phyloP scores from a whole-genome alignment of 164 flowering plant genomes.

The Vitis riparia region DNA sequence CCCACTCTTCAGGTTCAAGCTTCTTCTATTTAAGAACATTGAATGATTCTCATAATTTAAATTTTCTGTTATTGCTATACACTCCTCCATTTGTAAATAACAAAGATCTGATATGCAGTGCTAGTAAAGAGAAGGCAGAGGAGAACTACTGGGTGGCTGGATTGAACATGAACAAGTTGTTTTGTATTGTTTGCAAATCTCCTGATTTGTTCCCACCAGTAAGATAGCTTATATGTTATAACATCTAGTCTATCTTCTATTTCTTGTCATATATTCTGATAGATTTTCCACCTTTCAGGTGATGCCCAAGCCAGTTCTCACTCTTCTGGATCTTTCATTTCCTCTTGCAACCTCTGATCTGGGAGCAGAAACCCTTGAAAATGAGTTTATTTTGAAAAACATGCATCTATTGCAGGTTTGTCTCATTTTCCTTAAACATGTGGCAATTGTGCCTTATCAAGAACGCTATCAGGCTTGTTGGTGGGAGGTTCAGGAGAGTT shows the following conservation, averaged over 20 bases:
- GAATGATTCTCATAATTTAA: neutral
- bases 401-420: constrained; percentile 70
- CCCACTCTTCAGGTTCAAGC: constrained; percentile 83
- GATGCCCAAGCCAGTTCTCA: constrained; percentile 82
- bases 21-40: neutral
- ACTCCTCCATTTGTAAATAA: neutral
- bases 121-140: constrained; percentile 62
- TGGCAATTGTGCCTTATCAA: neutral
- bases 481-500: neutral
- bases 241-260: constrained; percentile 2
- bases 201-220: constrained; percentile 87
- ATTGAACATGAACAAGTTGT: constrained; percentile 67
- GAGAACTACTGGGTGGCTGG: constrained; percentile 94
- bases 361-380: constrained; percentile 84
- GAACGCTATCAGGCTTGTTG: neutral
- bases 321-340: constrained; percentile 59
- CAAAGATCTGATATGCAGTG: constrained; percentile 37
- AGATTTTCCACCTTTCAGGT: constrained; percentile 50
- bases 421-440: neutral
- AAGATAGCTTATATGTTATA: constrained; percentile 6
- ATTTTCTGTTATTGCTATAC: neutral
- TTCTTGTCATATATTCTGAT: neutral
- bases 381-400: constrained; percentile 77
- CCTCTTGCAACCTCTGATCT: constrained; percentile 96
- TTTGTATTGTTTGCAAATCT: constrained; percentile 77